These are phyloP conservation scores for Neoscytalidium dimidiatum DNA, from an alignment of 2,329 filamentous ascomycete genomes.

Conservation along the genomic window DNA sequence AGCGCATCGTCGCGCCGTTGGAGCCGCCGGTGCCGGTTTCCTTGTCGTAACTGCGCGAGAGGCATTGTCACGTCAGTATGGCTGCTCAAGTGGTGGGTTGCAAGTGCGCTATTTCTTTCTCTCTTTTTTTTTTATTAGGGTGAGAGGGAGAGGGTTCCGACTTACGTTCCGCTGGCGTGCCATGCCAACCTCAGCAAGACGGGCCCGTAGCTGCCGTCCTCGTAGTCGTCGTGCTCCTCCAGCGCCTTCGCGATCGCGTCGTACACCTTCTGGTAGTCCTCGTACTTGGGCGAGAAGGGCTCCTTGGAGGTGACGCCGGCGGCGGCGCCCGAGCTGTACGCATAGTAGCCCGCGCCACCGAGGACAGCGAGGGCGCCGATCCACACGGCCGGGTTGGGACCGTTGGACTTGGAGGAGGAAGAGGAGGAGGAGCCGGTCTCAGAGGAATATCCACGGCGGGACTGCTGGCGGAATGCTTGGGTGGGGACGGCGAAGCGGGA, in stretches of 20 bases:
- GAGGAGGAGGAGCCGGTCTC: conserved; percentile 27
- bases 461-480: conserved; percentile 62
- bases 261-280: conserved; percentile 96
- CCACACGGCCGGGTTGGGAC: conserved; percentile 57
- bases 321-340: conserved; percentile 59
- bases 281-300: conserved; percentile 71
- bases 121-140: background rate
- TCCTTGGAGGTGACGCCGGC: conserved; percentile 32
- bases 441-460: conserved; percentile 74
- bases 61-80: conserved; percentile 26
- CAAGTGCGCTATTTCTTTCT: too few species aligned
- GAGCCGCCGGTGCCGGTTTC: conserved; percentile 85
- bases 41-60: conserved; percentile 66
- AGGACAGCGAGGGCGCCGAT: conserved; percentile 60
- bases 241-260: conserved; percentile 77
- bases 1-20: conserved; percentile 97
- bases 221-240: conserved; percentile 91
- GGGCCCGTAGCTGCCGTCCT: conserved; percentile 94
- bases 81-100: background rate
- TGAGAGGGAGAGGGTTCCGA: conserved; percentile 15
- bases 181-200: conserved; percentile 89
- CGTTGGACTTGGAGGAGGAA: conserved; percentile 31
- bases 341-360: conserved; percentile 67
- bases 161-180: conserved; percentile 82
- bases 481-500: conserved; percentile 49